phyloP scores from a whole-genome alignment of 768 basidiomycete species.

The Termitomyces titanicus region DNA sequence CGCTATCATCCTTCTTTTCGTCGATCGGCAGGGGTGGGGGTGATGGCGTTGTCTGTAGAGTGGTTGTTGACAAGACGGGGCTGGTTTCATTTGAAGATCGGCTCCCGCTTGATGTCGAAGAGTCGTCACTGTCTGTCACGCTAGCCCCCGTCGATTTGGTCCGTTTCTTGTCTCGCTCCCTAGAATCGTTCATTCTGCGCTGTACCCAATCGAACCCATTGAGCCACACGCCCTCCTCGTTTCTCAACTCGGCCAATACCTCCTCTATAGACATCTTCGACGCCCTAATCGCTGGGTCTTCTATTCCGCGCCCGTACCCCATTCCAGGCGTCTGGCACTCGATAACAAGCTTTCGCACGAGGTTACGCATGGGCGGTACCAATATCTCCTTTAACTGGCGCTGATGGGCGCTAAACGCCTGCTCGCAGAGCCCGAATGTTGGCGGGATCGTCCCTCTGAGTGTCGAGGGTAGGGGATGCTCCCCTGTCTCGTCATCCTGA shows the following conservation, averaged over 20 bases:
- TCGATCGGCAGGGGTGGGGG: constrained; percentile 63
- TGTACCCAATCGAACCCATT: constrained; percentile 71
- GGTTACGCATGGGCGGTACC: constrained; percentile 62
- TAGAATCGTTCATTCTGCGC: constrained; percentile 37
- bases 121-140: constrained; percentile 42
- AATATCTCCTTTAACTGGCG: constrained; percentile 59
- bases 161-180: constrained; percentile 22
- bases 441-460: constrained; percentile 55
- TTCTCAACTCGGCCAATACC: constrained; percentile 51
- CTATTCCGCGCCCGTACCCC: constrained; percentile 21
- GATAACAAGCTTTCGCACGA: constrained; percentile 63
- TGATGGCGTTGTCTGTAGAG: constrained; percentile 74
- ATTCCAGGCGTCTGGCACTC: constrained; percentile 47
- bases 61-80: constrained; percentile 70
- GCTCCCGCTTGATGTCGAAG: constrained; percentile 35
- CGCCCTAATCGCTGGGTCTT: constrained; percentile 57
- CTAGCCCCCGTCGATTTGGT: constrained; percentile 4
- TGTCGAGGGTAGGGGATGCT: constrained; percentile 48
- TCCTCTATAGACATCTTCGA: constrained; percentile 59
- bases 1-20: constrained; percentile 32
- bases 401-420: constrained; percentile 54
- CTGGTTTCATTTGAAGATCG: constrained; percentile 59
- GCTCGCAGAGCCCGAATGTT: constrained; percentile 59
- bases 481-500: constrained; percentile 24
- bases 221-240: constrained; percentile 66